Evolutionary conservation across 1,139 yeast species (phyloP), one percentile per base, ranked within the genome.

Genomic region (Pneumocystis sp.): DNA sequence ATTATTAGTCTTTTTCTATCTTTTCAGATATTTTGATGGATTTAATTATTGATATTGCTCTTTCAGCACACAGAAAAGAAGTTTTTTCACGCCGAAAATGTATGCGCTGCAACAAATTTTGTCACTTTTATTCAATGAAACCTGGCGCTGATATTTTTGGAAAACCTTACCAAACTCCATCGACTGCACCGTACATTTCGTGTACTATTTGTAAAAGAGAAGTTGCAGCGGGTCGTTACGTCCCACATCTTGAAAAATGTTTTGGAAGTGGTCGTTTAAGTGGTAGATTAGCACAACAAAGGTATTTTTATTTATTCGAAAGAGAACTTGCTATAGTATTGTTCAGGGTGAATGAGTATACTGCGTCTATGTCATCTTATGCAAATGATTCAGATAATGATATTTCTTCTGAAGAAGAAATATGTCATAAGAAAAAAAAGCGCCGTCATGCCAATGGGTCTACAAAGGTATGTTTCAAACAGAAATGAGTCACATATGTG

Each of bases 241-340:
- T 97, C 2, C 91, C 89, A 64, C 98, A 93, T 75, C 80, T 91
- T 62, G 95, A 89, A 73, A 83, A 96, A 71, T 93, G 98, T 72
- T 76, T 90, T 56, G 89, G 84, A 29, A 42, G 50, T 31, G 39
- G 50, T 40, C 50, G 39, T 31, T 31, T 60, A 31, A 50, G 57
- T 50, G 21, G 17, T 25, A 34, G 57, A 21, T 12, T 50, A 25
- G 57, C 57, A 19, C 57, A 50, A 6, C 57, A 50, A 50, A 50
- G 31, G 57, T 50, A 50, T 4, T 50, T 40, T 25, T 25, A 50
- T 50, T 4, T 50, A 25, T 50, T 25, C 10, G 4, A 25, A 25
- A 19, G n/a, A 45, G 21, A 8, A 50, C 25, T 3, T 25, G 12
- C 25, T 12, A 25, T 12, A 50, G 21, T 5, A n/a, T 25, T 25